phyloP scores from a whole-genome alignment of 768 basidiomycete species.

The Termitomyces sp. region DNA sequence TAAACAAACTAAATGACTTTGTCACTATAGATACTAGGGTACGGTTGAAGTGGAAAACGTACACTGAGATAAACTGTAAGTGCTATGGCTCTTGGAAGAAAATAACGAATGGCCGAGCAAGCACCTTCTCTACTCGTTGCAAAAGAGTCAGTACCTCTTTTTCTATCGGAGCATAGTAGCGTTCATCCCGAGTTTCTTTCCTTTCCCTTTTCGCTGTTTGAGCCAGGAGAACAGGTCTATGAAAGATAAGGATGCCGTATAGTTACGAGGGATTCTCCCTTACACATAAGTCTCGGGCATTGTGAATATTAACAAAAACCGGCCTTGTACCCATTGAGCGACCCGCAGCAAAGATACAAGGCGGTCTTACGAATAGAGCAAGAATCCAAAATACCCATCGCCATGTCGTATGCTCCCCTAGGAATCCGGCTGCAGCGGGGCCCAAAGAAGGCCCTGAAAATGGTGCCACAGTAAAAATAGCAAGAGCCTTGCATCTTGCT shows the following conservation, averaged over 20 bases:
- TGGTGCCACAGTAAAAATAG: slow-evolving; percentile 57
- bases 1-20: slow-evolving; percentile 46
- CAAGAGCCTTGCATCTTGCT: slow-evolving; percentile 58
- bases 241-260: neutral
- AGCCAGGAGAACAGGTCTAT: slow-evolving; percentile 51
- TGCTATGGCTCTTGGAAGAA: slow-evolving; percentile 51
- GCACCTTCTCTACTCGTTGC: slow-evolving; percentile 37
- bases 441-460: slow-evolving; percentile 63
- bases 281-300: slow-evolving; percentile 66
- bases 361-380: slow-evolving; percentile 43
- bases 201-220: slow-evolving; percentile 44
- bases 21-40: neutral
- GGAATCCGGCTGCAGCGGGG: slow-evolving; percentile 46
- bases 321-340: slow-evolving; percentile 27
- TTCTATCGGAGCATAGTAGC: slow-evolving; percentile 50
- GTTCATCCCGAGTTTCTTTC: slow-evolving; percentile 44
- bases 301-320: slow-evolving; percentile 47
- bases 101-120: slow-evolving; percentile 57
- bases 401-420: slow-evolving; percentile 44
- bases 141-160: slow-evolving; percentile 27
- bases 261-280: slow-evolving; percentile 10
- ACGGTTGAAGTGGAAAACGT: slow-evolving; percentile 14
- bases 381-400: slow-evolving; percentile 66
- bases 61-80: slow-evolving; percentile 61
- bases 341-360: neutral